Evolutionary conservation across 164 flowering plant species (phyloP).

Genomic region (Aristolochia californica): DNA sequence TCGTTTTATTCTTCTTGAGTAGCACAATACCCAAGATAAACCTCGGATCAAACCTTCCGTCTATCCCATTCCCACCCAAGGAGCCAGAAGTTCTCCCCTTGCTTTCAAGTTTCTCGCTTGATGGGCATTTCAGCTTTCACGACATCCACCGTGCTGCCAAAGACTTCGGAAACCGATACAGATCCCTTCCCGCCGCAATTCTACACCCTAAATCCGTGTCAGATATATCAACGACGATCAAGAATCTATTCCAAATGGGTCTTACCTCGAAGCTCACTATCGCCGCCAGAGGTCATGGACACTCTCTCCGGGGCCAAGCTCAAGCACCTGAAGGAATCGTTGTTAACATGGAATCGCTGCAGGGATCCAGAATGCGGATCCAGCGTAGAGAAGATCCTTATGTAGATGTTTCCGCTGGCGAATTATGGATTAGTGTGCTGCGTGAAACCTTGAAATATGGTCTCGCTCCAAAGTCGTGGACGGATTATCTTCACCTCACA

Average conservation of each 20-base stretch:
- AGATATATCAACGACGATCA: slow-evolving; percentile 49
- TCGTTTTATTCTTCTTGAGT: slow-evolving; percentile 34
- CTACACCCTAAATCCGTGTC: slow-evolving; percentile 56
- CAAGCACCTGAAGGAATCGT: slow-evolving; percentile 61
- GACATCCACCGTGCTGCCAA: slow-evolving; percentile 43
- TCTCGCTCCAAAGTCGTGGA: slow-evolving; percentile 92
- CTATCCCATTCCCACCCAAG: slow-evolving; percentile 4
- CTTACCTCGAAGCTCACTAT: slow-evolving; percentile 44
- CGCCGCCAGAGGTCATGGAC: slow-evolving; percentile 91
- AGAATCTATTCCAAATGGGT: slow-evolving; percentile 44
- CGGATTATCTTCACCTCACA: slow-evolving; percentile 82
- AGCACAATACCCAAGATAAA: slow-evolving; percentile 23
- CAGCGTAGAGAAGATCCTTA: slow-evolving; percentile 40
- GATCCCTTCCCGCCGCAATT: slow-evolving; percentile 48
- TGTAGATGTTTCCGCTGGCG: slow-evolving; percentile 80
- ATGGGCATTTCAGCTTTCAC: slow-evolving; percentile 40
- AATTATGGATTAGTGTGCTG: slow-evolving; percentile 78
- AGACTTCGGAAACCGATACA: slow-evolving; percentile 68
- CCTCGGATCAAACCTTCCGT: slow-evolving; percentile 29
- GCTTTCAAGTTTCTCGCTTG: slow-evolving; percentile 23
- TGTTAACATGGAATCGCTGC: slow-evolving; percentile 64
- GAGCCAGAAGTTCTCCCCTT: slow-evolving; percentile 13
- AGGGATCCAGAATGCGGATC: slow-evolving; percentile 26
- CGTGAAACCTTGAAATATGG: slow-evolving; percentile 63
- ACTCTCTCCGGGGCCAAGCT: slow-evolving; percentile 85